Evolutionary conservation across 192 early-diverging fungal genomes (phyloP).

Genomic region (Linnemannia zychae): DNA sequence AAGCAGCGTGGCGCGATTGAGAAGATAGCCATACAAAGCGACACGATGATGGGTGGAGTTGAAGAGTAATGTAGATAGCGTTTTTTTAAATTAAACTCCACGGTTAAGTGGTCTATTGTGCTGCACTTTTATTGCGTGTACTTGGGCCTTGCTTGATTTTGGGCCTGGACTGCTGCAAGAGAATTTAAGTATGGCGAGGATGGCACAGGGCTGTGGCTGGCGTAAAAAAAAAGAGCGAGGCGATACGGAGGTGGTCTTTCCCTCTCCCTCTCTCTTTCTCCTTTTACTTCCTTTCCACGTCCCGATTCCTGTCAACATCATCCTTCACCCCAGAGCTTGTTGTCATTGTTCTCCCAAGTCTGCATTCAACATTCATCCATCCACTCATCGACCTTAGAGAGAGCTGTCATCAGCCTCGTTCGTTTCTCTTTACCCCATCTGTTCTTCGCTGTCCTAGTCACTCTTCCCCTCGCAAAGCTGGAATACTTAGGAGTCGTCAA

Average conservation of each 20-base stretch:
- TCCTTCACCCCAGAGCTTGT: neutral
- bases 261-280: neutral
- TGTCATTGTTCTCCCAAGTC: neutral
- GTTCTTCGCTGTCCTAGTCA: neutral
- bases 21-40: neutral
- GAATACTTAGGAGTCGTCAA: too few species aligned
- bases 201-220: neutral
- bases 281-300: neutral
- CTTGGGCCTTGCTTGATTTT: too few species aligned
- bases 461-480: too few species aligned
- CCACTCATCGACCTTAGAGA: neutral
- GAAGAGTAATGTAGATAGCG: neutral
- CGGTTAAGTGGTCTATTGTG: too few species aligned
- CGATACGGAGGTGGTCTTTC: neutral
- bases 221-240: neutral
- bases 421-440: neutral
- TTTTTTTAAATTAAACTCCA: too few species aligned
- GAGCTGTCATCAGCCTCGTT: neutral
- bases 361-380: neutral
- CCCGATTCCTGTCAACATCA: neutral
- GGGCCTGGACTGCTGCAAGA: too few species aligned
- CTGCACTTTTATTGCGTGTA: too few species aligned
- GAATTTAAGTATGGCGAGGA: neutral
- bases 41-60: neutral
- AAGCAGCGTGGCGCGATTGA: neutral